phyloP scores from a whole-genome alignment of 345 rosid genomes.

The Dimocarpus longan region DNA sequence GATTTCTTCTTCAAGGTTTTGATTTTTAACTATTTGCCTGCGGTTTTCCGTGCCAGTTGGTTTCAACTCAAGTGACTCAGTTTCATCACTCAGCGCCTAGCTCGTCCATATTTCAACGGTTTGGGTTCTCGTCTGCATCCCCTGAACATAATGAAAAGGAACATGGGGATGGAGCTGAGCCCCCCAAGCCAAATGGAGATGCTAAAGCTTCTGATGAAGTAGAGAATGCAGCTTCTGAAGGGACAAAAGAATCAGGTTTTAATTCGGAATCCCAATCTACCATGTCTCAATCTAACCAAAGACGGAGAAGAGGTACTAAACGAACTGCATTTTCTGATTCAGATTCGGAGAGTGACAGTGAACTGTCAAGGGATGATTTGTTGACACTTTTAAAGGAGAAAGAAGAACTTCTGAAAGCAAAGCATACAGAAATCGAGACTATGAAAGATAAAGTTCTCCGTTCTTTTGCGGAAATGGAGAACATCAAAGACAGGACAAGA shows the following conservation, averaged over 20 bases:
- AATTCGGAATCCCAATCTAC: conserved; percentile 30
- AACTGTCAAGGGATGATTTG: conserved; percentile 71
- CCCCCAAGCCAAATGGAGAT: conserved; percentile 31
- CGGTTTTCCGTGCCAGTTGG: conserved; percentile 38
- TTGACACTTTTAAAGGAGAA: conserved; percentile 73
- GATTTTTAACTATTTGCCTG: background rate
- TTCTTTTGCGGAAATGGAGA: conserved; percentile 83
- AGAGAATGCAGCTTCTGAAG: conserved; percentile 28
- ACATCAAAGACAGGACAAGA: conserved; percentile 77
- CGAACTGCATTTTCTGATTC: conserved; percentile 54
- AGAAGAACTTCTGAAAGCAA: conserved; percentile 69
- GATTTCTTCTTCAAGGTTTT: background rate
- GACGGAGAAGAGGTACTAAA: conserved; percentile 47
- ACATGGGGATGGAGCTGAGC: conserved; percentile 33
- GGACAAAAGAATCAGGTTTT: conserved; percentile 45
- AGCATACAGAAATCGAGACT: conserved; percentile 57
- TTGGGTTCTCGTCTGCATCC: conserved; percentile 70
- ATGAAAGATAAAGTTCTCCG: conserved; percentile 86
- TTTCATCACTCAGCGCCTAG: conserved; percentile 41
- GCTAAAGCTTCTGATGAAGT: conserved; percentile 24
- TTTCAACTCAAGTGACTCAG: conserved; percentile 42
- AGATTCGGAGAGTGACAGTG: conserved; percentile 65
- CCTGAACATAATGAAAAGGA: conserved; percentile 54
- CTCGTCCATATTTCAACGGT: conserved; percentile 44
- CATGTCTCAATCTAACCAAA: conserved; percentile 32